Percentiles rank a stretch among this genome's conserved stretches.
Evolutionary conservation across 805 yeast species (phyloP).

Genomic region (Ogataea ramenticola): DNA sequence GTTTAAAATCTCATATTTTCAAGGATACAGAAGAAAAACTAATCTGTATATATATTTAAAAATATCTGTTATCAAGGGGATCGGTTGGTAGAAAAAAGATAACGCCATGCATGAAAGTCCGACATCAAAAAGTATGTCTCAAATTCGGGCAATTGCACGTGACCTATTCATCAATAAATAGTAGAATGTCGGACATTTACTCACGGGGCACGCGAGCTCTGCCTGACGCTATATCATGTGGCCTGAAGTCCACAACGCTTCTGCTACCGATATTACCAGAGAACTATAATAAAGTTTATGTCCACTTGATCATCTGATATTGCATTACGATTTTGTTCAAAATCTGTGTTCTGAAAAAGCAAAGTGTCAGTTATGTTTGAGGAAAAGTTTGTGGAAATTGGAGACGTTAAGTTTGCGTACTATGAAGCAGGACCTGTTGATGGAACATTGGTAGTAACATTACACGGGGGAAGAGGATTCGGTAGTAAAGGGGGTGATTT

Average conservation of each 20-base stretch:
- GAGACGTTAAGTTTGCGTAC: constrained; percentile 13
- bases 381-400: constrained; percentile 5
- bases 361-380: neutral
- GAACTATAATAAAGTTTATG: too few relatives aligned
- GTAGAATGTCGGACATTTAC: neutral
- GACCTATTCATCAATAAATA: neutral
- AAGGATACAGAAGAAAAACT: too few relatives aligned
- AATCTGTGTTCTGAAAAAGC: too few relatives aligned
- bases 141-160: neutral
- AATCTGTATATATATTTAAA: too few relatives aligned
- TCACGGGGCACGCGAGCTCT: too few relatives aligned
- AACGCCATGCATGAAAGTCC: neutral
- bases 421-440: constrained; percentile 8
- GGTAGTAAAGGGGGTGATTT: constrained; percentile 16
- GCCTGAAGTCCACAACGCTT: too few relatives aligned
- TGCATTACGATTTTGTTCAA: too few relatives aligned
- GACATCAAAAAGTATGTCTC: neutral
- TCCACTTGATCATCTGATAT: too few relatives aligned
- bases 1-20: too few relatives aligned
- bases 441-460: constrained; percentile 14
- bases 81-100: too few relatives aligned
- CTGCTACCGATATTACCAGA: too few relatives aligned
- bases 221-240: too few relatives aligned
- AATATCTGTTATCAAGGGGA: neutral
- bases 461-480: constrained; percentile 20